Base-by-base conservation (phyloP, 2,329 filamentous ascomycete species). In the Gyromitra esculenta region DNA sequence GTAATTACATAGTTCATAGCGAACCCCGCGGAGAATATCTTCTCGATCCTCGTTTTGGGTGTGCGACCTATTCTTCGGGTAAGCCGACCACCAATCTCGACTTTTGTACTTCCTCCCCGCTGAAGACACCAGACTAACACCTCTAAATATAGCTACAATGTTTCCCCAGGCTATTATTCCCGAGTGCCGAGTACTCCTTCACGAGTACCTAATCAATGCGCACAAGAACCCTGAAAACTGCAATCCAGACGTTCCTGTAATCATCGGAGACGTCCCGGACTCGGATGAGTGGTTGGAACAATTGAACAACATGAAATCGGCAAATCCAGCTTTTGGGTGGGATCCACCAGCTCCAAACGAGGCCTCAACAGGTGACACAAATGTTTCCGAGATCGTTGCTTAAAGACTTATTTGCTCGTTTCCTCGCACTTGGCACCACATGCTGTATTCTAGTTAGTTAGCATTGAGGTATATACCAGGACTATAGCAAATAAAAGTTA, bases 11-110 rank as follows among this genome's bases (percentile, higher is more conserved):
- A 21, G 73, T 80, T 9, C 79, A 80, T 64, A 63, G 69, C 7
- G 76, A 80, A 15, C 74, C 72, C n/a, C 73, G 75, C 4, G 79
- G 79, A 5, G 76, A 75, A 18, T 79, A 77, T 18, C 76, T 80
- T 52, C 78, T 79, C 35, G 79, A 80, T 41, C 77, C 71, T 60
- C 76, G 79, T 13, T 80, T 78, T 73, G 71, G 78, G 48, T 79
- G 77, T 35, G 79, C 79, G 35, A 80, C 79, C 11, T 80, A 79
- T 66, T 78, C 79, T 21, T 75, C 77, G 0, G 73, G 75, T 56
- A 67, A 78, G 69, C 37, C 18, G 37, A 48, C 37, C 9, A 37
- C 39, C 35, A 21, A n/a, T n/a, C 21, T 43, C 39, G 5, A 18
- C 13, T 18, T 37, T 9, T n/a, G 18, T n/a, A n/a, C 48, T 52